Evolutionary conservation across 306 rosid species (phyloP).

Genomic region (Abrus precatorius): DNA sequence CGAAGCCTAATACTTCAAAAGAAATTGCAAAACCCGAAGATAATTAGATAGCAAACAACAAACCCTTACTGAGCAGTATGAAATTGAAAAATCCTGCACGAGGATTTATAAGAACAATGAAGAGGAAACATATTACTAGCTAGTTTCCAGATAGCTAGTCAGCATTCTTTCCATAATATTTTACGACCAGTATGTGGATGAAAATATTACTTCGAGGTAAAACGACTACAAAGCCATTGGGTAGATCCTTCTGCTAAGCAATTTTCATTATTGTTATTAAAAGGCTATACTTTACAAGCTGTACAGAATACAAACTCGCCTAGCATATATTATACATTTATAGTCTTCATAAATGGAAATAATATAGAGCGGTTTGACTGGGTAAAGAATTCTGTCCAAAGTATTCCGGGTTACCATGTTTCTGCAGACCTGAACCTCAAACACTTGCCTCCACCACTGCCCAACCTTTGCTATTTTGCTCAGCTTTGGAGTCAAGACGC

Average conservation of each 20-base stretch:
- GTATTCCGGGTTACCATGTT: neutral
- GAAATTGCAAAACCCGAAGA: too few species aligned
- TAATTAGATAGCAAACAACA: too few species aligned
- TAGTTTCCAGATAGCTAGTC: neutral
- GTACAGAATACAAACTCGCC: constrained; percentile 27
- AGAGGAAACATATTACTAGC: neutral
- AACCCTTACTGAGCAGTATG: too few species aligned
- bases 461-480: neutral
- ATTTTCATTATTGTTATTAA: neutral
- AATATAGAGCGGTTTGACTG: neutral
- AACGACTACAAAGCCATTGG: neutral
- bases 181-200: neutral
- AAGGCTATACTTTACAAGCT: constrained; percentile 8
- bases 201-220: neutral
- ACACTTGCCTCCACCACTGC: constrained; percentile 3
- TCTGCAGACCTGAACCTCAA: constrained; percentile 12
- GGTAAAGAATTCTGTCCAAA: neutral
- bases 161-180: neutral
- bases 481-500: constrained; percentile 22
- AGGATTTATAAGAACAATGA: neutral
- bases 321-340: neutral
- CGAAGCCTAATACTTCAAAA: too few species aligned
- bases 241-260: constrained; percentile 2
- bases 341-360: neutral
- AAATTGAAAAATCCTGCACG: too few species aligned